Percentiles rank a stretch among this genome's conserved stretches.
phyloP scores from a whole-genome alignment of 1,284 basidiomycete genomes.

The Polyporus tsugae region DNA sequence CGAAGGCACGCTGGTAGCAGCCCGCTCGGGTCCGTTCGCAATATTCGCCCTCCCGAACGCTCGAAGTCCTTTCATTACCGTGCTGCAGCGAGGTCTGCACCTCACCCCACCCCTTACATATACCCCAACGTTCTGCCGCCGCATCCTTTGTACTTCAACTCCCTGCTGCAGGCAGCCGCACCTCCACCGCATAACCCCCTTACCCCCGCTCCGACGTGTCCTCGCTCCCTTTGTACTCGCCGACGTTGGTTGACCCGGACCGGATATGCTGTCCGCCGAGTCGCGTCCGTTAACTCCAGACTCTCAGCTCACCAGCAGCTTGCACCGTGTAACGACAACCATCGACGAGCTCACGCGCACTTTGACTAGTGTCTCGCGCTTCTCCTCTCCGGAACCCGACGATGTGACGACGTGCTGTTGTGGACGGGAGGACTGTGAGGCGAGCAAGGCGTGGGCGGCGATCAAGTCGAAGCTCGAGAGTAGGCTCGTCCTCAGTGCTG shows the following conservation, averaged over 20 bases:
- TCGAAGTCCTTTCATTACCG: conserved; percentile 27
- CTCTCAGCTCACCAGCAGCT: conserved; percentile 62
- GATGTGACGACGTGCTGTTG: conserved; percentile 67
- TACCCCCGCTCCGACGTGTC: not conserved
- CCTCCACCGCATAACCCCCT: not conserved
- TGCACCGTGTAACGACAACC: conserved; percentile 68
- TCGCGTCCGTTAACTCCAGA: conserved; percentile 55
- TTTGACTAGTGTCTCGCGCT: conserved; percentile 72
- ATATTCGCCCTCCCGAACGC: conserved; percentile 17
- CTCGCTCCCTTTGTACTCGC: conserved; percentile 6
- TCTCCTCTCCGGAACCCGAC: conserved; percentile 71
- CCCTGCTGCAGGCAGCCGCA: conserved; percentile 30
- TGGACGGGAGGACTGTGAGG: conserved; percentile 68
- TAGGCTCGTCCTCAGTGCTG: conserved; percentile 83
- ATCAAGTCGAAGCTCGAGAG: conserved; percentile 77
- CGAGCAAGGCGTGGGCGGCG: conserved; percentile 67
- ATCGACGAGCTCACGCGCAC: conserved; percentile 82
- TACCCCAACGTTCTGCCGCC: conserved; percentile 12
- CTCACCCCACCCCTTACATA: conserved; percentile 22
- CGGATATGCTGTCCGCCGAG: conserved; percentile 34
- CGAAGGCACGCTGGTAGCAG: conserved; percentile 6
- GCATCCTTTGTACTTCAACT: conserved; percentile 19
- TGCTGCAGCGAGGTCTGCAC: conserved; percentile 15
- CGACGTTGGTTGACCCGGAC: conserved; percentile 19
- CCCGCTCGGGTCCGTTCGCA: conserved; percentile 6